Evolutionary conservation across 305 asterid species (phyloP).

Genomic region (Solanum hybrid): DNA sequence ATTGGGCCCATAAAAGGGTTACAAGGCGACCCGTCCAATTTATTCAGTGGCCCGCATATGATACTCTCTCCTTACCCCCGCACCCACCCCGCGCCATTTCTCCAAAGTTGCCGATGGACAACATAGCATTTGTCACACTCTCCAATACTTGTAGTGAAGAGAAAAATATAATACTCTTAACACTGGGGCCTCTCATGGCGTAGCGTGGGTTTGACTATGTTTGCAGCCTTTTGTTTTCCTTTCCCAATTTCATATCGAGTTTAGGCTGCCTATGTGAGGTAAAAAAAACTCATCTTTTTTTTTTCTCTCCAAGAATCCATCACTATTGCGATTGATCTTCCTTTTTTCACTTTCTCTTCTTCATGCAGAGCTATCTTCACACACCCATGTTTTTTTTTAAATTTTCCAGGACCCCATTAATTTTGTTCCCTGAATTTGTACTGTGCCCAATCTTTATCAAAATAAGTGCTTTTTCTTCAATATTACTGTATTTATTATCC

Average conservation of each 20-base stretch:
- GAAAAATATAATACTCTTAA: background rate
- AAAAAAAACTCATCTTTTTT: background rate
- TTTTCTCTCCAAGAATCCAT: background rate
- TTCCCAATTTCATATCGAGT: background rate
- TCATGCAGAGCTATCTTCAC: background rate
- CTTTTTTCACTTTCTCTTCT: background rate
- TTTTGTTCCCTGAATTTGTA: background rate
- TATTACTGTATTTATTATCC: background rate
- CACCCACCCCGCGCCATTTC: background rate
- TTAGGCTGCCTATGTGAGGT: background rate
- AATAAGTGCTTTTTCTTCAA: background rate
- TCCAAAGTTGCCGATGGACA: background rate
- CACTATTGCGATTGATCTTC: background rate
- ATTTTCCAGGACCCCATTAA: background rate
- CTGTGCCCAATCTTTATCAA: background rate
- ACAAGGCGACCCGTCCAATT: background rate
- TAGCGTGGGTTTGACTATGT: constrained; percentile 6
- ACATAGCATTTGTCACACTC: background rate
- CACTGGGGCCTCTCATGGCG: constrained; percentile 3
- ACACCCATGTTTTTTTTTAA: background rate
- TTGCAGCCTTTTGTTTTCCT: background rate
- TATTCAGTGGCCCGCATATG: background rate
- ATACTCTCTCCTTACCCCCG: background rate
- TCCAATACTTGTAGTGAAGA: background rate
- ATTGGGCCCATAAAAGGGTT: background rate